Evolutionary conservation across 352 stramenopile genomes (phyloP), one percentile per base, ranked within the genome.

Genomic region (Aphanomyces astaci): DNA sequence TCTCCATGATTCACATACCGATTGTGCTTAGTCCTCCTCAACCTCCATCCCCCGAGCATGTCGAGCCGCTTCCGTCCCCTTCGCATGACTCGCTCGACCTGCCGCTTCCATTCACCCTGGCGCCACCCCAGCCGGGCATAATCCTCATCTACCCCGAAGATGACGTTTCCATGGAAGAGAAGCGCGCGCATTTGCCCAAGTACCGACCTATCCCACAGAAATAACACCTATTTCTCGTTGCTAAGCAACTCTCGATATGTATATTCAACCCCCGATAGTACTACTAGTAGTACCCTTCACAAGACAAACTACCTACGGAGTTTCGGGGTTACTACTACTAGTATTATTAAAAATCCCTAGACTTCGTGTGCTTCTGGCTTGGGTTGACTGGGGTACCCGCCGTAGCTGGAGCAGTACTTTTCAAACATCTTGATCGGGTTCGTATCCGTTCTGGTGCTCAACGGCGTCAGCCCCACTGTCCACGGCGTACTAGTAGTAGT

Each of bases 391-490:
- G 84, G 79, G 39, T 94, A 94, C 17, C 86, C 86, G 45, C 86
- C 86, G 56, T 94, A 94, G 69, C 92, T 94, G 25, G 86, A 94
- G 80, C 86, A 94, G 49, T 91, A 92, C 62, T 78, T 66, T 84
- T 88, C 75, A 90, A 89, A 22, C 79, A 77, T 46, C 76, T 73
- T 51, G 72, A 72, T 7, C 63, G 65, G 9, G 22, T 31, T 46
- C 27, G 30, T 27, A 5, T 15, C 24, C 3, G 53, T 9, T 17
- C 25, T 28, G 19, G 19, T n/a, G n/a, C n/a, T n/a, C n/a, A n/a
- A n/a, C n/a, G n/a, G n/a, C n/a, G n/a, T n/a, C n/a, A n/a, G n/a
- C n/a, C n/a, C n/a, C n/a, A n/a, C n/a, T n/a, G n/a, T n/a, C n/a
- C n/a, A n/a, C n/a, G n/a, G n/a, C n/a, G n/a, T n/a, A n/a, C n/a